phyloP scores from a whole-genome alignment of 352 stramenopile species.

The Phytophthora litchii region DNA sequence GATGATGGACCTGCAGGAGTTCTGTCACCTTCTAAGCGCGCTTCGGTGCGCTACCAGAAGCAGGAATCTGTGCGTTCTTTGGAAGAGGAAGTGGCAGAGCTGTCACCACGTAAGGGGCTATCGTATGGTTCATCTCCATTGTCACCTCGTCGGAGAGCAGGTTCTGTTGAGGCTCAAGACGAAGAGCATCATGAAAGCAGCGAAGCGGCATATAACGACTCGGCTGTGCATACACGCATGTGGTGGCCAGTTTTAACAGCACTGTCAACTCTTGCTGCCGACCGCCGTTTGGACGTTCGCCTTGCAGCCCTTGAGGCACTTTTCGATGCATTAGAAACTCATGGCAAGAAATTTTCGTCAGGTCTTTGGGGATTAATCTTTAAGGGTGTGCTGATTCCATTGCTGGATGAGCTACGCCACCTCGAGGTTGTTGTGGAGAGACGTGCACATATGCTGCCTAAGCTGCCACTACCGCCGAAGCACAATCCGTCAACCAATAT shows the following conservation, averaged over 20 bases:
- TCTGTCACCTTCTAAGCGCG: slow-evolving; percentile 32
- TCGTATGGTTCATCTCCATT: slow-evolving; percentile 16
- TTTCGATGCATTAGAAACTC: slow-evolving; percentile 71
- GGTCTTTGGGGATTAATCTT: slow-evolving; percentile 87
- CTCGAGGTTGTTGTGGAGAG: slow-evolving; percentile 70
- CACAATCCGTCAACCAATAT: slow-evolving; percentile 31
- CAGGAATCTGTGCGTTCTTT: slow-evolving; percentile 64
- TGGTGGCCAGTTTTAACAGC: slow-evolving; percentile 98
- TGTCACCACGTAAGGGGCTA: slow-evolving; percentile 39
- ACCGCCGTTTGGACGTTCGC: slow-evolving; percentile 90
- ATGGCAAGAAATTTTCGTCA: slow-evolving; percentile 74
- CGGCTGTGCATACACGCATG: slow-evolving; percentile 67
- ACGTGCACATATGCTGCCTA: slow-evolving; percentile 38
- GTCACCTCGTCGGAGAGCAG: slow-evolving; percentile 38
- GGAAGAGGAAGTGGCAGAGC: slow-evolving; percentile 61
- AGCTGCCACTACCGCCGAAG: slow-evolving; percentile 39
- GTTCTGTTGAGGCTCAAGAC: slow-evolving; percentile 33
- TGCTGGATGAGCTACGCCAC: slow-evolving; percentile 80
- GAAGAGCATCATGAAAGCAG: slow-evolving; percentile 12
- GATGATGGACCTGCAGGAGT: slow-evolving; percentile 8
- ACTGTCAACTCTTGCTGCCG: slow-evolving; percentile 92
- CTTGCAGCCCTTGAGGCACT: slow-evolving; percentile 73
- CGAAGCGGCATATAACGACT: slow-evolving; percentile 69
- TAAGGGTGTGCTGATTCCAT: slow-evolving; percentile 83
- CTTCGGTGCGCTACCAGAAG: slow-evolving; percentile 64